Percentiles rank a stretch among this genome's conserved stretches.
Conservation (phyloP, 805 yeast species). For the Candida khao-thaluensis region DNA sequence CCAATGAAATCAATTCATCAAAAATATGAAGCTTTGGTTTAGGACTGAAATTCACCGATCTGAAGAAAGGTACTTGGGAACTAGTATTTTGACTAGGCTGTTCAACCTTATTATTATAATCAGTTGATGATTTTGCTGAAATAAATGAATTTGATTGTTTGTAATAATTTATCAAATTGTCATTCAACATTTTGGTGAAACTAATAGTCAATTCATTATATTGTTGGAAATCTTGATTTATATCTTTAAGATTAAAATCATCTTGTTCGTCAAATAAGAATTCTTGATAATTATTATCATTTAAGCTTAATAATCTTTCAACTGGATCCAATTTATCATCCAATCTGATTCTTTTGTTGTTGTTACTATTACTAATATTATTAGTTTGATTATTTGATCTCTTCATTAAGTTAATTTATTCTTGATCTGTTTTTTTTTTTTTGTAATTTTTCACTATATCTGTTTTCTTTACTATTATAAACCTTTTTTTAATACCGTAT, state of each 20-base stretch:
- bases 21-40: constrained; percentile 26
- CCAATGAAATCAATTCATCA: constrained; percentile 32
- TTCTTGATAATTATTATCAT: constrained; percentile 3
- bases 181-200: constrained; percentile 39
- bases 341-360: constrained; percentile 3
- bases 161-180: constrained; percentile 35
- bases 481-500: too few relatives aligned
- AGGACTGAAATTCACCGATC: constrained; percentile 34
- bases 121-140: constrained; percentile 3
- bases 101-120: background rate
- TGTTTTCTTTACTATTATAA: background rate
- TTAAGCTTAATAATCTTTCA: constrained; percentile 38
- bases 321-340: constrained; percentile 39
- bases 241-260: constrained; percentile 6
- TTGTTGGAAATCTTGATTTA: constrained; percentile 9
- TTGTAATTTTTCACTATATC: background rate
- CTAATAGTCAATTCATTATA: constrained; percentile 24
- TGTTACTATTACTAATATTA: background rate
- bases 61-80: constrained; percentile 31
- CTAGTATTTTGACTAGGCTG: background rate
- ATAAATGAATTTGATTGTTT: constrained; percentile 20
- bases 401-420: too few relatives aligned
- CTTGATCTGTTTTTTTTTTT: background rate
- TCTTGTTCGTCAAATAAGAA: constrained; percentile 5
- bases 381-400: constrained; percentile 1